A percentile compares a stretch with the other conserved stretches of the same genome.
Evolutionary conservation across 768 basidiomycete genomes (phyloP).

Genomic region (Neoboletus brunneissimus): DNA sequence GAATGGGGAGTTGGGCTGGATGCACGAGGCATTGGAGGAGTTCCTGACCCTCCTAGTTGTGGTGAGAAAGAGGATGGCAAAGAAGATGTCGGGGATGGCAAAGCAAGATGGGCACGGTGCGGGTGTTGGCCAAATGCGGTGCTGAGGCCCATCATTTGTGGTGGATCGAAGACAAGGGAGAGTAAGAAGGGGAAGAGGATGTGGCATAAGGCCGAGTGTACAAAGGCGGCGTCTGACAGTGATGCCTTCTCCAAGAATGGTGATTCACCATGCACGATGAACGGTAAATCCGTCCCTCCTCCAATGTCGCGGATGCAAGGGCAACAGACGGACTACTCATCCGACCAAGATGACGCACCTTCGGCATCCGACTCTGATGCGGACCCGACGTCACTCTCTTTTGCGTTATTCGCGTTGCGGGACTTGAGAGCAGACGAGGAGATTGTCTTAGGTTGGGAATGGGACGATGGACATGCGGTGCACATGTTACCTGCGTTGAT

Average conservation of each 20-base stretch:
- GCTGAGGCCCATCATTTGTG: conserved; percentile 43
- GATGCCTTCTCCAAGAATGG: background rate
- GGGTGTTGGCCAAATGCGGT: conserved; percentile 55
- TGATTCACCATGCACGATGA: conserved; percentile 5
- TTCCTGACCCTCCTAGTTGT: conserved; percentile 22
- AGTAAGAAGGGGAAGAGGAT: conserved; percentile 17
- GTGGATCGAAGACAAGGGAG: conserved; percentile 18
- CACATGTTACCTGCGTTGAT: conserved; percentile 74
- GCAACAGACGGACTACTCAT: conserved; percentile 12
- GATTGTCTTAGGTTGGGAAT: conserved; percentile 91
- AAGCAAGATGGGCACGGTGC: conserved; percentile 54
- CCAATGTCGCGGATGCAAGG: conserved; percentile 4
- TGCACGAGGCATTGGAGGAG: conserved; percentile 63
- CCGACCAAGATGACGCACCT: conserved; percentile 20
- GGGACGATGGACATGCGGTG: conserved; percentile 89
- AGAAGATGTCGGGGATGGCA: conserved; percentile 38
- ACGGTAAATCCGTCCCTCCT: conserved; percentile 11
- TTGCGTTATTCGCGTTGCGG: conserved; percentile 77
- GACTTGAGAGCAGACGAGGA: conserved; percentile 81
- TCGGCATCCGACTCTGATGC: conserved; percentile 20
- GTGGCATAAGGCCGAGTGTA: conserved; percentile 21
- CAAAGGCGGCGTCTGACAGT: conserved; percentile 3
- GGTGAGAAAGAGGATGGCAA: conserved; percentile 14
- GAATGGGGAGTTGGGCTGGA: conserved; percentile 82
- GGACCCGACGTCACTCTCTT: conserved; percentile 47